Conservation (phyloP, 768 basidiomycete species). For the Amanita muscaria region DNA sequence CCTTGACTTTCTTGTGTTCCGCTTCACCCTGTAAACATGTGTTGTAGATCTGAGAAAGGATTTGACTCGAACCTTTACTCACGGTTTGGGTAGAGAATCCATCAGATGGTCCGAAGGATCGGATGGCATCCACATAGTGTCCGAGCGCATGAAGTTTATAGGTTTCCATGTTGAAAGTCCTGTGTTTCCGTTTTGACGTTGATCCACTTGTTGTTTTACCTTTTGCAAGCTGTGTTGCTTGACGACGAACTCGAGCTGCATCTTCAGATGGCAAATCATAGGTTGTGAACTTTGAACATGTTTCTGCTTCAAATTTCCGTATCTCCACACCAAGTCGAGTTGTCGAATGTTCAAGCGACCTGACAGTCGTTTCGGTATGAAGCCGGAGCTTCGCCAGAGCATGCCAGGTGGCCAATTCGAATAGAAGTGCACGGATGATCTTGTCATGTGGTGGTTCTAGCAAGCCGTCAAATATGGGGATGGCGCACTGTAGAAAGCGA, state of each 20-base stretch:
- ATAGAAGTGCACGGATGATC: slow-evolving; percentile 20
- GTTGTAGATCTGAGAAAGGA: neutral
- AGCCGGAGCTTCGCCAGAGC: slow-evolving; percentile 26
- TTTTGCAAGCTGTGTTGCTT: slow-evolving; percentile 2
- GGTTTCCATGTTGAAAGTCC: slow-evolving; percentile 15
- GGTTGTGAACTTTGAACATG: slow-evolving; percentile 15
- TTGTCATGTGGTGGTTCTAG: slow-evolving; percentile 21
- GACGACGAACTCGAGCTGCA: slow-evolving; percentile 14
- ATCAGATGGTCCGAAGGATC: slow-evolving; percentile 20
- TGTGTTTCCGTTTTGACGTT: slow-evolving; percentile 5
- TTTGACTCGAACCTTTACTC: neutral
- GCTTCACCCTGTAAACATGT: slow-evolving; percentile 24
- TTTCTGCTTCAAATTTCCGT: slow-evolving; percentile 15
- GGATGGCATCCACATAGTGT: slow-evolving; percentile 18
- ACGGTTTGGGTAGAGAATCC: slow-evolving; percentile 25
- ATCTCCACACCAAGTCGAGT: slow-evolving; percentile 19
- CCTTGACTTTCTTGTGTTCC: slow-evolving; percentile 27
- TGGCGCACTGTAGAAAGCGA: slow-evolving; percentile 17
- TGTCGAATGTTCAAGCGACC: slow-evolving; percentile 17
- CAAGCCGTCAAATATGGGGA: slow-evolving; percentile 29
- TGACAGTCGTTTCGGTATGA: slow-evolving; percentile 26
- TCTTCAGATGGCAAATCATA: slow-evolving; percentile 19
- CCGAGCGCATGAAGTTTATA: slow-evolving; percentile 24
- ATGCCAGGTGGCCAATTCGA: slow-evolving; percentile 26
- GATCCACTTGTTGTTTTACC: slow-evolving; percentile 6